Conservation (phyloP, 2,329 filamentous ascomycete genomes). For the Aspergillus intermedius region DNA sequence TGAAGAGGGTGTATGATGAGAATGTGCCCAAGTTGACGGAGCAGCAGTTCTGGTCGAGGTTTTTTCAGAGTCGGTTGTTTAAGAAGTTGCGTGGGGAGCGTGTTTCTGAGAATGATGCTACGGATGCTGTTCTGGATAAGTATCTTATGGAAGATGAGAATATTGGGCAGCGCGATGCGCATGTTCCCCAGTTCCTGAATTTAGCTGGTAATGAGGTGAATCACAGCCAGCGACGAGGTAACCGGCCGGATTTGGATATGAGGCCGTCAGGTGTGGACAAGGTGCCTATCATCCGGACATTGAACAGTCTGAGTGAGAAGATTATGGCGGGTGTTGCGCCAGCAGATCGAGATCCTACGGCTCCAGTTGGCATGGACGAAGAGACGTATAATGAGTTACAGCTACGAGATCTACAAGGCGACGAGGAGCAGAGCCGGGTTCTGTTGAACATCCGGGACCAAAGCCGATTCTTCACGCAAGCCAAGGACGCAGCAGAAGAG, state of each 20-base stretch:
- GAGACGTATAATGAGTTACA: slow-evolving; percentile 67
- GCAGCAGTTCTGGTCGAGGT: slow-evolving; percentile 82
- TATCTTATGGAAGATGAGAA: slow-evolving; percentile 71
- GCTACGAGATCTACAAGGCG: slow-evolving; percentile 71
- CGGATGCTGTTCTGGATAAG: slow-evolving; percentile 75
- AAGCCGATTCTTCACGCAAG: slow-evolving; percentile 66
- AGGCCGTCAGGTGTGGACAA: slow-evolving; percentile 66
- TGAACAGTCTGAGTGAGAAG: slow-evolving; percentile 89
- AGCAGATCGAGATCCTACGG: slow-evolving; percentile 62
- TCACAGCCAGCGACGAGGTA: slow-evolving; percentile 78
- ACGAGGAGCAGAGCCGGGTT: slow-evolving; percentile 68
- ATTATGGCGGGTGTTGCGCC: slow-evolving; percentile 83
- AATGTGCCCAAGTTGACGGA: slow-evolving; percentile 77
- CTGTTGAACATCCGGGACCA: slow-evolving; percentile 85
- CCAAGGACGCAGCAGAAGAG: slow-evolving; percentile 34
- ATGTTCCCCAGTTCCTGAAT: slow-evolving; percentile 84
- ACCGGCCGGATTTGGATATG: slow-evolving; percentile 86
- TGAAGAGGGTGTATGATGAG: slow-evolving; percentile 87
- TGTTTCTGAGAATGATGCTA: slow-evolving; percentile 67
- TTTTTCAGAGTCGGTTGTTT: slow-evolving; percentile 84
- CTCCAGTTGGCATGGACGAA: slow-evolving; percentile 62
- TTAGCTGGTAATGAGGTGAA: slow-evolving; percentile 93
- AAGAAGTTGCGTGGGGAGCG: slow-evolving; percentile 90
- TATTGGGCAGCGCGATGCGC: slow-evolving; percentile 46
- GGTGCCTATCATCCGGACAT: slow-evolving; percentile 77